These are phyloP conservation scores for Linnemannia schmuckeri DNA, from an alignment of 192 early-diverging fungal genomes.

Conservation along the genomic window DNA sequence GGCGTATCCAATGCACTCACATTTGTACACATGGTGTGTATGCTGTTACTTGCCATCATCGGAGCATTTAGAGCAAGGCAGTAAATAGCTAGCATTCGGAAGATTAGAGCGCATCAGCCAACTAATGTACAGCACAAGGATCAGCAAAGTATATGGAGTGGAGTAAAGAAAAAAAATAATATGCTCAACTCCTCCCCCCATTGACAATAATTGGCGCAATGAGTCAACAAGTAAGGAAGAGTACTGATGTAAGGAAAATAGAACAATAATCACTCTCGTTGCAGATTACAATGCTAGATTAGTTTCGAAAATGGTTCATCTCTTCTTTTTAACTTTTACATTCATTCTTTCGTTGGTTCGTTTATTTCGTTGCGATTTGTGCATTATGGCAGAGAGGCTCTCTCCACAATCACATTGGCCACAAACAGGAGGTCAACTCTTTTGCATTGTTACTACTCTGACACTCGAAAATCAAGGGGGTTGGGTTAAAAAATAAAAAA, in stretches of 20 bases:
- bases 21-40: not conserved
- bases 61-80: not conserved
- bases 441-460: not conserved
- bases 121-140: not conserved
- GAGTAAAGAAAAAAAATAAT: not conserved
- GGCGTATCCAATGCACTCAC: not conserved
- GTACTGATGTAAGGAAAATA: no score
- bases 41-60: not conserved
- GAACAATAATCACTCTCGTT: no score
- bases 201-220: no score
- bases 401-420: conserved; percentile 7
- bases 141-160: not conserved
- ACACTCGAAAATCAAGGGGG: not conserved
- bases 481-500: not conserved
- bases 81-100: not conserved
- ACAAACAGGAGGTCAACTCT: conserved; percentile 4
- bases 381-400: not conserved
- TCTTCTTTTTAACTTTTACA: no score
- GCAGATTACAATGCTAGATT: no score
- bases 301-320: no score
- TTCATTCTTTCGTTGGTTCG: not conserved
- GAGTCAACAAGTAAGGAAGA: no score
- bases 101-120: not conserved
- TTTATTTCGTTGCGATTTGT: not conserved
- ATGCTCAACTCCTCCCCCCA: no score